Conservation (phyloP, 371 early-diverging fungal species). For the Mucor ambiguus region DNA sequence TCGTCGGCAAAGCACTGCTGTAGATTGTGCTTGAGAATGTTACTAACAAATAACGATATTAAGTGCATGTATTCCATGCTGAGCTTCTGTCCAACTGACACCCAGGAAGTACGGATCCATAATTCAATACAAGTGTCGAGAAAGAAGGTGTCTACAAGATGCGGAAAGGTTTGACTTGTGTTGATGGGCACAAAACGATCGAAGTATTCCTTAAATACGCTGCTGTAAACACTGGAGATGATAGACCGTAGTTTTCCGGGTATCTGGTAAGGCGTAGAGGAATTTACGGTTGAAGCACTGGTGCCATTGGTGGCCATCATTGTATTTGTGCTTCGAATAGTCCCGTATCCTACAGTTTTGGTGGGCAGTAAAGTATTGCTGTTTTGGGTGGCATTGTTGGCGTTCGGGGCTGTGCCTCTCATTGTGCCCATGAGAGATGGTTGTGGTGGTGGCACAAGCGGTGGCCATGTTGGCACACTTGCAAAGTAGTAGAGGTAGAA, state of each 20-base stretch:
- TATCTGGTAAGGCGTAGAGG: not conserved
- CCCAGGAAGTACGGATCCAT: conserved; percentile 40
- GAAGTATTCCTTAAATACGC: conserved; percentile 29
- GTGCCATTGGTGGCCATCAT: not conserved
- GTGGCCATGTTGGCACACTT: conserved; percentile 34
- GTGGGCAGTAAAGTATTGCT: not conserved
- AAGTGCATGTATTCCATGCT: conserved; percentile 23
- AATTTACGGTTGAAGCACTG: not conserved
- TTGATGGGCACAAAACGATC: conserved; percentile 18
- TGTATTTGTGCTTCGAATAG: not conserved
- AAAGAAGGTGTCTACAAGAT: conserved; percentile 25
- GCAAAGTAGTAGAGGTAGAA: conserved; percentile 40
- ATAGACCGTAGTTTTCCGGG: conserved; percentile 22
- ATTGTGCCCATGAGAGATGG: not conserved
- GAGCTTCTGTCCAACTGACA: conserved; percentile 23
- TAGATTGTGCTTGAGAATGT: conserved; percentile 32
- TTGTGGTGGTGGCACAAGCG: not conserved
- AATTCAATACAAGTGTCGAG: conserved; percentile 35
- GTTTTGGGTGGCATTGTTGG: not conserved
- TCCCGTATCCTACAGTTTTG: not conserved
- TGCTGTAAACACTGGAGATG: conserved; percentile 21
- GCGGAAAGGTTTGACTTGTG: not conserved
- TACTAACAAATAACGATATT: conserved; percentile 29
- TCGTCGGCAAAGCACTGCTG: conserved; percentile 9
- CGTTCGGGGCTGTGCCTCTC: not conserved